These are phyloP conservation scores for Eleusine coracana DNA, from an alignment of 176 grass and related monocot genomes.

Conservation along the genomic window DNA sequence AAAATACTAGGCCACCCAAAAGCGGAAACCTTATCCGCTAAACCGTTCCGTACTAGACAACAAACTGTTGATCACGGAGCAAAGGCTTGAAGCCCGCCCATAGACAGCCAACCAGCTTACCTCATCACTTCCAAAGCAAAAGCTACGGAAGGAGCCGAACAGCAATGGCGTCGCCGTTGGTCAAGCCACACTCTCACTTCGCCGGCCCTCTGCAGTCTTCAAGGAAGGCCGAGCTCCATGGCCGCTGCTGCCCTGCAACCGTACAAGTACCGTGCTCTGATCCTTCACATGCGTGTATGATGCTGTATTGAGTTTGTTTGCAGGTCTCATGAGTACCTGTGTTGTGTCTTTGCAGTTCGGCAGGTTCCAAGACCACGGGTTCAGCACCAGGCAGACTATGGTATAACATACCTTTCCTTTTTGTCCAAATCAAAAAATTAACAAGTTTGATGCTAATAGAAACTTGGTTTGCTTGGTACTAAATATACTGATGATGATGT, in stretches of 20 bases:
- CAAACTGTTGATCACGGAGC: not conserved
- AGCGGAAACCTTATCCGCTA: not conserved
- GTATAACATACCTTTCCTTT: not conserved
- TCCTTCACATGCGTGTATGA: constrained; percentile 29
- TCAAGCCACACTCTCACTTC: constrained; percentile 49
- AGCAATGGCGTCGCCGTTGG: constrained; percentile 61
- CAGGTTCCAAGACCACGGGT: constrained; percentile 8
- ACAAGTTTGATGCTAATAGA: not conserved
- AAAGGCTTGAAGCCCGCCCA: not conserved
- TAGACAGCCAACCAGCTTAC: not conserved
- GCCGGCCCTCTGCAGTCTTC: constrained; percentile 37
- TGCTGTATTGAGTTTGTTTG: not conserved
- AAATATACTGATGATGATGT: not conserved
- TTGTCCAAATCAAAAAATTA: not conserved
- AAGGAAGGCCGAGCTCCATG: constrained; percentile 14
- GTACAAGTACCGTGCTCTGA: not conserved
- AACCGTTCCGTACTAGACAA: not conserved
- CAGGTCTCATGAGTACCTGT: constrained; percentile 1
- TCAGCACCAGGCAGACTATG: constrained; percentile 12
- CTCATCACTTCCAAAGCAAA: not conserved
- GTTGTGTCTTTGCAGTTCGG: constrained; percentile 36
- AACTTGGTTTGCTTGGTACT: not conserved
- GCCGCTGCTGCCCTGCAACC: constrained; percentile 35
- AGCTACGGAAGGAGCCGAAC: not conserved
- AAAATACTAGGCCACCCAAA: constrained; percentile 1